Base-by-base conservation (phyloP, 257 asterid genomes). In the Ophiorrhiza pumila region DNA sequence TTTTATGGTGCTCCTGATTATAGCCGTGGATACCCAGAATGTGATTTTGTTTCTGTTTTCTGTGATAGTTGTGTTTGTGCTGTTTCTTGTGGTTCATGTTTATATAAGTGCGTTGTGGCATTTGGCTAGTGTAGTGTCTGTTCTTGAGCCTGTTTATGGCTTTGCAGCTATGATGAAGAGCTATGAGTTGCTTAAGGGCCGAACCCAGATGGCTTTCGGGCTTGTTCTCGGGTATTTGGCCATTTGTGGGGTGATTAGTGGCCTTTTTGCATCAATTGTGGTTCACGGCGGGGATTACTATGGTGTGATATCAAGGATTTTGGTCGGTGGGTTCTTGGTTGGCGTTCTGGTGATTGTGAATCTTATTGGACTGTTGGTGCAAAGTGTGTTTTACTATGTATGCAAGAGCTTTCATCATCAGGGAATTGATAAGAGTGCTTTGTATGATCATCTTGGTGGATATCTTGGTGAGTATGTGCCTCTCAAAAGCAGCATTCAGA, bases 391-490 rank as follows among this genome's bases (percentile, higher is more conserved):
- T 82, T 94, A 94, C 83, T 94, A 91, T 58, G 95, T 94, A 1
- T 94, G 98, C 80, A 94, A 94, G 87, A 94, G 98, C 78, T 91
- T 80, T 82, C 98, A 94, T 79, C 91, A 86, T 68, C 93, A 94
- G 59, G 95, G 88, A 59, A 94, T 94, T 34, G 98, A 94, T 79
- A 94, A 91, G 93, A 71, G 78, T 65, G 98, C 93, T 37, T 72
- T 94, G 60, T 86, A 79, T 71, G 97, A 94, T 84, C 98, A 94
- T 86, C 94, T 94, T 25, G 98, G 98, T 43, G 97, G 96, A 58
- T 93, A 93, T 79, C 98, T 89, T 55, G 98, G 98, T 73, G 98
- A 93, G 65, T 93, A 91, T 71, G 98, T 93, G 85, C 98, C 97
- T 71, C 89, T 94, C 57, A 90, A 94, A 84, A 91, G 98, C 85